These are phyloP conservation scores for Passalora sequoiae DNA, from an alignment of 2,329 filamentous ascomycete species.

Conservation along the genomic window DNA sequence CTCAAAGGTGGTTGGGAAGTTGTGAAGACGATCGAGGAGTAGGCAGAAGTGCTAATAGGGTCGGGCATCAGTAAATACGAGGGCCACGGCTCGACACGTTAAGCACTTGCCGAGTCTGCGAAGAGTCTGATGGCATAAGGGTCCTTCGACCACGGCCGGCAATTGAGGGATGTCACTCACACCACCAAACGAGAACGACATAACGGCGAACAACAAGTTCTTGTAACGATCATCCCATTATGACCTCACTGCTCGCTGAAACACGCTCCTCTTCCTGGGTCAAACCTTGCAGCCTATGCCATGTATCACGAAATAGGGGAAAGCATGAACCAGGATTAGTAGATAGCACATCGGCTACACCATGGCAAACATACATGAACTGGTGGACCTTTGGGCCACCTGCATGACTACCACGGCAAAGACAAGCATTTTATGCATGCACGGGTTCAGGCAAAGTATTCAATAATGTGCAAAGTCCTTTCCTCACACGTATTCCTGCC, in stretches of 20 bases:
- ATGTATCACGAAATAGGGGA: too few species aligned
- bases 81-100: too few species aligned
- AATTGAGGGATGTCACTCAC: not conserved
- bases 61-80: not conserved
- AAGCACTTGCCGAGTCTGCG: too few species aligned
- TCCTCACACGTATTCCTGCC: not conserved
- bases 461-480: not conserved
- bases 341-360: not conserved
- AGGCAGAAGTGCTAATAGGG: conserved; percentile 10
- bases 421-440: conserved; percentile 1
- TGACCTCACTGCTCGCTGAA: conserved; percentile 2
- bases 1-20: conserved; percentile 94
- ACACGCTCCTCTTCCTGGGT: conserved; percentile 4
- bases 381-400: not conserved
- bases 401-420: conserved; percentile 1
- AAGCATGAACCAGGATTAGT: conserved; percentile 1
- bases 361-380: not conserved
- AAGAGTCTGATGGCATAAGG: not conserved
- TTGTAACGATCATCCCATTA: conserved; percentile 7
- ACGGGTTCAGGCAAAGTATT: too few species aligned
- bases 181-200: conserved; percentile 1
- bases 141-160: not conserved
- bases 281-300: too few species aligned
- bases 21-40: conserved; percentile 81
- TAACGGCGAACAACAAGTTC: conserved; percentile 2